Conservation (phyloP, 768 basidiomycete genomes). For the Tylopilus intermedius region DNA sequence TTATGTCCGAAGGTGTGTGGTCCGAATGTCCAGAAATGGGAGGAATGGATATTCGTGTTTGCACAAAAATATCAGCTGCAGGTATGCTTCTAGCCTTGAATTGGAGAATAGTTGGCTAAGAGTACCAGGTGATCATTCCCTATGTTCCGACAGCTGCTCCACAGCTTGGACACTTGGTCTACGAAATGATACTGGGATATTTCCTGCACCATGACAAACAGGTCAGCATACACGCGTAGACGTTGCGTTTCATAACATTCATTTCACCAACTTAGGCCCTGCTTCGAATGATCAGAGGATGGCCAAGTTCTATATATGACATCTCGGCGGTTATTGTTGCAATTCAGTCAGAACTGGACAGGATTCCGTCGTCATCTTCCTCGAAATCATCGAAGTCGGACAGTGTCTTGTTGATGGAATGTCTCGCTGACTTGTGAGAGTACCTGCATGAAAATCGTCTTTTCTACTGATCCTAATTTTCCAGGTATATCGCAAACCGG, state of each 20-base stretch:
- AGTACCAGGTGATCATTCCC: conserved; percentile 74
- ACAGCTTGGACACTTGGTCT: conserved; percentile 76
- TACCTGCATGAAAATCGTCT: not conserved
- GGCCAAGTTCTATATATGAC: conserved; percentile 92
- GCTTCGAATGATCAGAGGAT: conserved; percentile 72
- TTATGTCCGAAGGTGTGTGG: conserved; percentile 84
- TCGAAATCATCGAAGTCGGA: conserved; percentile 41
- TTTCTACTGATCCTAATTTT: not conserved
- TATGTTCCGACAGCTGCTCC: conserved; percentile 81
- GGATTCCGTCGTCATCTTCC: conserved; percentile 44
- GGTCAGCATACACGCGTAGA: conserved; percentile 35
- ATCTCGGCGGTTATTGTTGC: conserved; percentile 84
- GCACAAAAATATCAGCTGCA: conserved; percentile 75
- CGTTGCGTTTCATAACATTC: not conserved
- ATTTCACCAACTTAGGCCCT: conserved; percentile 48
- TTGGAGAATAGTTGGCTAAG: not conserved
- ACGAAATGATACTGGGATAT: conserved; percentile 91
- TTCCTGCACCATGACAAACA: conserved; percentile 73
- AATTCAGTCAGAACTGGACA: conserved; percentile 76
- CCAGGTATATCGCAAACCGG: conserved; percentile 77
- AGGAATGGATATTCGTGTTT: conserved; percentile 91
- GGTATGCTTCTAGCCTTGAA: conserved; percentile 38
- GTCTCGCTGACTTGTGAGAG: conserved; percentile 80
- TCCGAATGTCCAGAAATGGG: conserved; percentile 80
- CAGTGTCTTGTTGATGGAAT: conserved; percentile 80